Conservation (phyloP, 2,329 filamentous ascomycete genomes). For the Xenosphaeropsis pyriputrescens region DNA sequence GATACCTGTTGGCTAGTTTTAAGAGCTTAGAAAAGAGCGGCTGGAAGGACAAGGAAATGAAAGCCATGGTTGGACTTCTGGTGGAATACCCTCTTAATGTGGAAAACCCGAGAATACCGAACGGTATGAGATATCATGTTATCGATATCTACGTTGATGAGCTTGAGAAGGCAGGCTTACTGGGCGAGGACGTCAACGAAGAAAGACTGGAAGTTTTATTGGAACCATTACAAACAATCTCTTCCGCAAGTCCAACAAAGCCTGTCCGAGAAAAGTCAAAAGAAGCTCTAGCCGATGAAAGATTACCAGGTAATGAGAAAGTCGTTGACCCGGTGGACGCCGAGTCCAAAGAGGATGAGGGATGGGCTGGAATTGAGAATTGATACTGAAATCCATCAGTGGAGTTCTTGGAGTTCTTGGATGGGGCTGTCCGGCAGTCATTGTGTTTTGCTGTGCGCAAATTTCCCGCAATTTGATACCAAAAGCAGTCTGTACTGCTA, state of each 20-base stretch:
- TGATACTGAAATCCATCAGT: constrained; percentile 4
- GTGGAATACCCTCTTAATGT: constrained; percentile 26
- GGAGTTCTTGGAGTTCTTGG: too few relatives aligned
- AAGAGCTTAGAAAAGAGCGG: constrained; percentile 20
- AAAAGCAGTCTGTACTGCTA: too few relatives aligned
- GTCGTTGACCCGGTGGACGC: constrained; percentile 17
- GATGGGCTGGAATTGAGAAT: constrained; percentile 17
- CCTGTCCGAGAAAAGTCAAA: constrained; percentile 54
- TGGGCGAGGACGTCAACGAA: constrained; percentile 23
- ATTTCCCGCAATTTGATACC: too few relatives aligned
- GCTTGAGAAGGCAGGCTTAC: constrained; percentile 52
- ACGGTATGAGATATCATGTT: constrained; percentile 75
- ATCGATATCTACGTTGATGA: constrained; percentile 90
- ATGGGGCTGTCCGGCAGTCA: too few relatives aligned
- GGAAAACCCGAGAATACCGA: constrained; percentile 41
- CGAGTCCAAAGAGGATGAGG: constrained; percentile 21
- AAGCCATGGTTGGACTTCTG: constrained; percentile 30
- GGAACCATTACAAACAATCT: constrained; percentile 26
- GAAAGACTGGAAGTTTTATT: constrained; percentile 22
- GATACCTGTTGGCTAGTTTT: constrained; percentile 62
- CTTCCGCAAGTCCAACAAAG: constrained; percentile 46
- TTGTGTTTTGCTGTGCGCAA: too few relatives aligned
- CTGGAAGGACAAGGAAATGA: constrained; percentile 23
- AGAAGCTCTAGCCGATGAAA: constrained; percentile 60
- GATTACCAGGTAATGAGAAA: constrained; percentile 48